Evolutionary conservation across 2,329 filamentous ascomycete genomes (phyloP).

Genomic region (Fusarium luffae): DNA sequence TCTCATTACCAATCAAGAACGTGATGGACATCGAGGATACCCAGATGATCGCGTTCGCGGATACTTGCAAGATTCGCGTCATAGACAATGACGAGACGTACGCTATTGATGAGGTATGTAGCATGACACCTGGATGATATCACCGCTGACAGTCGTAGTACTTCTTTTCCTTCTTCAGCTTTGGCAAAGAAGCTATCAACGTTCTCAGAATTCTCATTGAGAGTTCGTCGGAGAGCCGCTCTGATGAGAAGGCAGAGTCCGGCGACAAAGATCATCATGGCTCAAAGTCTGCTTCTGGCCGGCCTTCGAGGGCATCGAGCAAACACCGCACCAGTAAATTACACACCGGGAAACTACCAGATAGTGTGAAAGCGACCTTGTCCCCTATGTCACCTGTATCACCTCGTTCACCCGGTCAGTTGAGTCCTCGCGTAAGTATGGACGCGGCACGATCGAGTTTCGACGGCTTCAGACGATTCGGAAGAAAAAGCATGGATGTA

Average conservation of each 20-base stretch:
- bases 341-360: constrained; percentile 58
- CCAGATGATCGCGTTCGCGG: constrained; percentile 88
- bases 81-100: constrained; percentile 95
- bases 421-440: constrained; percentile 66
- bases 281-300: constrained; percentile 30
- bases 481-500: constrained; percentile 64
- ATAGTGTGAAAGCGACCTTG: constrained; percentile 71
- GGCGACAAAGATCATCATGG: constrained; percentile 26
- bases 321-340: constrained; percentile 46
- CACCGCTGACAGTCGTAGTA: constrained; percentile 66
- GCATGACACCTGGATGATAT: background rate
- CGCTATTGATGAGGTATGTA: constrained; percentile 86
- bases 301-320: constrained; percentile 47
- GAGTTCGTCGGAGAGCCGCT: constrained; percentile 58
- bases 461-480: constrained; percentile 61
- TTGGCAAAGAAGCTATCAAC: constrained; percentile 83
- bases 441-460: constrained; percentile 65
- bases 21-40: constrained; percentile 93
- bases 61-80: constrained; percentile 92
- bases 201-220: constrained; percentile 79
- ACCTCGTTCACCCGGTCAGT: constrained; percentile 52
- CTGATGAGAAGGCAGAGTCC: constrained; percentile 37
- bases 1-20: constrained; percentile 88
- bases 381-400: constrained; percentile 64
- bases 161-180: constrained; percentile 95